Percentiles rank a stretch among this genome's conserved stretches.
Conservation (phyloP, 2,329 filamentous ascomycete genomes). For the Lizonia empirigonia region DNA sequence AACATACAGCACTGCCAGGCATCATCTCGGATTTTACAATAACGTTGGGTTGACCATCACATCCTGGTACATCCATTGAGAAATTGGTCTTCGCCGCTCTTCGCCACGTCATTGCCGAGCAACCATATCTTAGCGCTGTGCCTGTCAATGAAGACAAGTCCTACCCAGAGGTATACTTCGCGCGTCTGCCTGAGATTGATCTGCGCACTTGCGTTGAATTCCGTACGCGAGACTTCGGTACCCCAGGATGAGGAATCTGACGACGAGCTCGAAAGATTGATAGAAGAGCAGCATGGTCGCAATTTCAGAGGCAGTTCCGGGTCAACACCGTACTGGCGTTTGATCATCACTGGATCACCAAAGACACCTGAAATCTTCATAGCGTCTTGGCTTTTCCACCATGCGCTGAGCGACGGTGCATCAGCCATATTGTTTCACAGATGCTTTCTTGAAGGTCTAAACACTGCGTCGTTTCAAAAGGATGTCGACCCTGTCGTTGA, state of each 20-base stretch:
- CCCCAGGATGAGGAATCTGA: slow-evolving; percentile 39
- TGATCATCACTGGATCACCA: slow-evolving; percentile 40
- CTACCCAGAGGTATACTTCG: slow-evolving; percentile 51
- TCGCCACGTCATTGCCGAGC: slow-evolving; percentile 45
- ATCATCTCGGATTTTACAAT: slow-evolving; percentile 51
- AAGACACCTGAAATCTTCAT: slow-evolving; percentile 43
- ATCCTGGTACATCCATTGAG: neutral
- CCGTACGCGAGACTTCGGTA: slow-evolving; percentile 20
- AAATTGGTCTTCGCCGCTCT: slow-evolving; percentile 31
- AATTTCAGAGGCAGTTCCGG: slow-evolving; percentile 42
- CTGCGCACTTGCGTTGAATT: slow-evolving; percentile 47
- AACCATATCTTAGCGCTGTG: slow-evolving; percentile 53
- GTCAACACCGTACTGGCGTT: slow-evolving; percentile 52
- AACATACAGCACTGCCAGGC: slow-evolving; percentile 51
- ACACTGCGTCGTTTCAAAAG: neutral
- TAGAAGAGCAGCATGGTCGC: slow-evolving; percentile 51
- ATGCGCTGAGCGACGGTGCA: slow-evolving; percentile 55
- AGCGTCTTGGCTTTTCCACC: slow-evolving; percentile 55
- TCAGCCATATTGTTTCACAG: slow-evolving; percentile 55
- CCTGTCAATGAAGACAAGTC: slow-evolving; percentile 49
- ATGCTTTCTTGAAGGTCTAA: slow-evolving; percentile 49
- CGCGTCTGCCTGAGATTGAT: slow-evolving; percentile 52
- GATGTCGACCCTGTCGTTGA: slow-evolving; percentile 16
- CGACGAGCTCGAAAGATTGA: slow-evolving; percentile 49
- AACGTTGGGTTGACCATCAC: slow-evolving; percentile 51